Evolutionary conservation across 1,139 yeast species (phyloP).

Genomic region (Scheffersomyces segobiensis): DNA sequence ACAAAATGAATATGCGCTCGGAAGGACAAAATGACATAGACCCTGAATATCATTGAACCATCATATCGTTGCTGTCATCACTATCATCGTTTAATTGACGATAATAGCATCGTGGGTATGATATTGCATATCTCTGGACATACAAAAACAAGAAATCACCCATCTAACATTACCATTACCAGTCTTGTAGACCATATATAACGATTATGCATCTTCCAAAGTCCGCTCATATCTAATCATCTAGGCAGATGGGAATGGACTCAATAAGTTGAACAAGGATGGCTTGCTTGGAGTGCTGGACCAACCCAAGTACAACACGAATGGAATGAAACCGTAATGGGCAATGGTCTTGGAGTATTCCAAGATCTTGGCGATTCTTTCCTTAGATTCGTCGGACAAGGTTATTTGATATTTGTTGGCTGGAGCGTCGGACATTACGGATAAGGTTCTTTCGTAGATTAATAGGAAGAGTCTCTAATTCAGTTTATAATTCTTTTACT

Average conservation of each 20-base stretch:
- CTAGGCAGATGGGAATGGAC: conserved; percentile 77
- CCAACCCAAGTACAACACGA: conserved; percentile 93
- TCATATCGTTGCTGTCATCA: too few relatives aligned
- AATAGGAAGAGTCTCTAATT: not conserved
- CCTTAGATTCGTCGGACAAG: conserved; percentile 75
- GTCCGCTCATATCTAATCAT: not conserved
- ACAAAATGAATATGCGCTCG: not conserved
- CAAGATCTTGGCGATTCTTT: conserved; percentile 80
- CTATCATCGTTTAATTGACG: not conserved
- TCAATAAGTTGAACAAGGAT: conserved; percentile 68
- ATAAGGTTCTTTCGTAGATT: not conserved
- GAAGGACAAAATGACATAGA: not conserved
- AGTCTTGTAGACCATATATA: not conserved
- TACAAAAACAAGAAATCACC: not conserved
- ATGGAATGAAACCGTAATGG: conserved; percentile 97
- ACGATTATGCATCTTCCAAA: not conserved
- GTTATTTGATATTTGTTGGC: conserved; percentile 33
- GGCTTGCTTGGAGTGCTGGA: conserved; percentile 84
- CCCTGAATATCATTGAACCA: too few relatives aligned
- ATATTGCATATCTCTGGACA: not conserved
- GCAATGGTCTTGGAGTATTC: conserved; percentile 85
- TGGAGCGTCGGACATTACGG: conserved; percentile 4
- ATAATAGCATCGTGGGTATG: not conserved
- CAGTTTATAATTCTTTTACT: not conserved
- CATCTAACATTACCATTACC: not conserved